Evolutionary conservation across 306 rosid genomes (phyloP), one percentile per base, ranked within the genome.

Genomic region (Lagenaria siceraria): DNA sequence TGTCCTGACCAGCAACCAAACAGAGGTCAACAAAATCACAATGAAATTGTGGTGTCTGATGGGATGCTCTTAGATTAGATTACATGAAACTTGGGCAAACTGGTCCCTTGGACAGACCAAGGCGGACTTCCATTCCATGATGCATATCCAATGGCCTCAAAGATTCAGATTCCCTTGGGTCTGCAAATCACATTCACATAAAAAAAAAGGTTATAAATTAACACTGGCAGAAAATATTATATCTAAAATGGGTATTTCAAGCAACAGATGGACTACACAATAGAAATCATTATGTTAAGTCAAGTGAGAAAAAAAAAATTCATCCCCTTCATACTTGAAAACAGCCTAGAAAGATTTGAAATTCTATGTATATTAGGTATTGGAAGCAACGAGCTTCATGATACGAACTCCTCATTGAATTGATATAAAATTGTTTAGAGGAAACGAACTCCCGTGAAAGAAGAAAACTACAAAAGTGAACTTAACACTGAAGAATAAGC

Each of bases 51-150:
- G 22, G 72, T 19, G 12, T 65, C 22, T 38, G 52, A 40, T 66
- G 3, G 4, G 52, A 35, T 40, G 19, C 42, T 66, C 52, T 66
- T 46, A 51, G 21, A 56, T 46, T 54, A 33, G 49, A 71, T 82
- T 84, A 89, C 48, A 89, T 83, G 76, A 91, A 79, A 80, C 90
- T 90, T 77, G 97, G 97, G 85, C 83, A 80, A 58, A 88, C 86
- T 1, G 99, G 97, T 83, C 99, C 98, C 88, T 96, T 92, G 3
- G 93, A 92, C 22, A 96, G 84, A 33, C 98, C 98, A 49, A 90
- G 87, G 75, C 90, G 97, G 80, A 90, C 96, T 86, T 96, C 98
- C 97, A 96, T 82, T 53, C 97, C 98, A 77, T 96, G 98, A 83
- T 95, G 99, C 88, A 84, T 84, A 82, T 96, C 96, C 12, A 66